Conservation (phyloP, 345 rosid species). For the Crucihimalaya himalaica region DNA sequence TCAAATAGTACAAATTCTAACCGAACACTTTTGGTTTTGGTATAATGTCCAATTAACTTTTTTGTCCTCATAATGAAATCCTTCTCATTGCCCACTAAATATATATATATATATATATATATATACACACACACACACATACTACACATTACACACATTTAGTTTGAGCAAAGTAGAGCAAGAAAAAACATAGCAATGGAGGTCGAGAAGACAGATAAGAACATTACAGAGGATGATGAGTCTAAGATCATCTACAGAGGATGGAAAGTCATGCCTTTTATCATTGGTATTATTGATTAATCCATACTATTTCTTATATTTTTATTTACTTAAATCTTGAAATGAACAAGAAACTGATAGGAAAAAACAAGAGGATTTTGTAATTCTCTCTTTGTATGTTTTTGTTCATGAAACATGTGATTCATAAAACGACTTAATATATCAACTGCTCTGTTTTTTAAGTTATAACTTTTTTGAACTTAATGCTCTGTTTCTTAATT, state of each 20-base stretch:
- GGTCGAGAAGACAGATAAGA: slow-evolving; percentile 37
- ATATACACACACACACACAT: slow-evolving; percentile 7
- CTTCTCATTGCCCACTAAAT: slow-evolving; percentile 27
- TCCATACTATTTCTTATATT: neutral
- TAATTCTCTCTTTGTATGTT: neutral
- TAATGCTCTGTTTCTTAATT: neutral
- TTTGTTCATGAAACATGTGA: too few relatives aligned
- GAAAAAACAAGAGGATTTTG: neutral
- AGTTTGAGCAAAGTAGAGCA: slow-evolving; percentile 8
- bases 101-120: slow-evolving; percentile 17
- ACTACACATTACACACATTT: neutral
- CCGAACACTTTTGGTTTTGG: slow-evolving; percentile 19
- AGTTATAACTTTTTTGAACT: too few relatives aligned
- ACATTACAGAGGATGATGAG: slow-evolving; percentile 39
- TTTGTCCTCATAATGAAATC: neutral
- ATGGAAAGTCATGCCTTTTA: slow-evolving; percentile 75
- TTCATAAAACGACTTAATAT: too few relatives aligned
- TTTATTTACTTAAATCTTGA: neutral
- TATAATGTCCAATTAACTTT: slow-evolving; percentile 15
- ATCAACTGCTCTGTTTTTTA: too few relatives aligned
- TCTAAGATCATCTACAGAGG: slow-evolving; percentile 59
- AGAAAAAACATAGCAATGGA: slow-evolving; percentile 21
- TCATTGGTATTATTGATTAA: slow-evolving; percentile 50
- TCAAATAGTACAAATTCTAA: slow-evolving; percentile 12
- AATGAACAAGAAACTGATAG: neutral